Conservation (phyloP, 1,139 yeast species). For the Blastobotrys capitulatus region DNA sequence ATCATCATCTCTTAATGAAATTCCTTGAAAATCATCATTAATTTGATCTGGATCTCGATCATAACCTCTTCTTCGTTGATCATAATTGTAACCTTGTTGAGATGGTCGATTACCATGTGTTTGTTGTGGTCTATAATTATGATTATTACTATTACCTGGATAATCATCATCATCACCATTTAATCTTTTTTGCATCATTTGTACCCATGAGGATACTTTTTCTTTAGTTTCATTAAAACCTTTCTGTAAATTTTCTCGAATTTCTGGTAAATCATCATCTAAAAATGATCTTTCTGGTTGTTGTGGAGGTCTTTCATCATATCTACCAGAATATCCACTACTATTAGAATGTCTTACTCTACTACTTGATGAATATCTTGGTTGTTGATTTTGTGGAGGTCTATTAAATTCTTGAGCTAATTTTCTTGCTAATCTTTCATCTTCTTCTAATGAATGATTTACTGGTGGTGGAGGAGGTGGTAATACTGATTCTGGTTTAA, state of each 20-base stretch:
- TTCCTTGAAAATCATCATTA: conserved; percentile 52
- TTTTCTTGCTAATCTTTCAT: conserved; percentile 77
- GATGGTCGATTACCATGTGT: neutral
- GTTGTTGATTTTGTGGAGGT: conserved; percentile 3
- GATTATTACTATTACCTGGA: conserved; percentile 9
- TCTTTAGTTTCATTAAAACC: conserved; percentile 82
- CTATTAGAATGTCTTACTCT: conserved; percentile 6
- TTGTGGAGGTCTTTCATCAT: conserved; percentile 24
- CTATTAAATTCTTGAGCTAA: conserved; percentile 64
- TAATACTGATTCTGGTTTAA: conserved; percentile 44
- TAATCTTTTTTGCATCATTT: conserved; percentile 60
- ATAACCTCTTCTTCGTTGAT: conserved; percentile 16
- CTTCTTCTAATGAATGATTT: conserved; percentile 54
- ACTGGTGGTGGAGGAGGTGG: conserved; percentile 11
- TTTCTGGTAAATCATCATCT: conserved; percentile 55
- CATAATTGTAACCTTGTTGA: conserved; percentile 3
- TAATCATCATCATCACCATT: conserved; percentile 23
- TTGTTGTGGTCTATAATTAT: neutral
- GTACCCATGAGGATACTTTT: conserved; percentile 78
- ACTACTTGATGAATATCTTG: conserved; percentile 9
- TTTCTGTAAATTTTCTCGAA: conserved; percentile 64
- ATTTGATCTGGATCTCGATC: conserved; percentile 32
- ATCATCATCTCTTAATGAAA: conserved; percentile 46
- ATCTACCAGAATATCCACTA: conserved; percentile 26
- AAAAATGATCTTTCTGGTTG: conserved; percentile 40